These are phyloP conservation scores for Mycogone perniciosa DNA, from an alignment of 2,329 filamentous ascomycete species.

Conservation along the genomic window DNA sequence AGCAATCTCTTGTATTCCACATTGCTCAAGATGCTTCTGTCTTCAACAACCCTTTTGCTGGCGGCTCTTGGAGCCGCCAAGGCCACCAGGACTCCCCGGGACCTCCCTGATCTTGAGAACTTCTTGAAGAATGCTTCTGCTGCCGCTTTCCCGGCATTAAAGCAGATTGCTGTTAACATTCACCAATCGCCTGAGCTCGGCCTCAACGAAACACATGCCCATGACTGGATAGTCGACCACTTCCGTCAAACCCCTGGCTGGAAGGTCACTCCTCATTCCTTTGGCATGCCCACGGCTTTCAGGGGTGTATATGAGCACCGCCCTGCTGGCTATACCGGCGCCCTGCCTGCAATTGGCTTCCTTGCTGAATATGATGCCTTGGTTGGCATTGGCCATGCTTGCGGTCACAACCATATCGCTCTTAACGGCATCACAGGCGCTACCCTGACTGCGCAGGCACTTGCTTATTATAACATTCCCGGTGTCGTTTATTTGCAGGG, in stretches of 20 bases:
- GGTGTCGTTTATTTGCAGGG: conserved; percentile 13
- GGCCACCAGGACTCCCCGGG: neutral
- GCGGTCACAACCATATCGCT: conserved; percentile 16
- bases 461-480: conserved; percentile 13
- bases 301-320: conserved; percentile 12
- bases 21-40: too few species aligned
- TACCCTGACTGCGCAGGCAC: conserved; percentile 10
- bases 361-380: conserved; percentile 17
- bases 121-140: conserved; percentile 9
- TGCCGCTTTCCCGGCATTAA: conserved; percentile 10
- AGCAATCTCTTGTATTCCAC: too few species aligned
- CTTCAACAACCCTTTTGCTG: too few species aligned
- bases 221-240: conserved; percentile 15
- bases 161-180: conserved; percentile 13
- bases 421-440: conserved; percentile 14
- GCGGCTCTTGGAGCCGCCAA: too few species aligned
- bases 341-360: conserved; percentile 12
- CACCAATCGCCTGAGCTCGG: conserved; percentile 15
- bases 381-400: conserved; percentile 14
- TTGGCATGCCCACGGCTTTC: conserved; percentile 13
- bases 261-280: conserved; percentile 8
- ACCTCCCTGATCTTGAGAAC: neutral
- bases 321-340: conserved; percentile 2
- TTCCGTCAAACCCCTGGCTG: conserved; percentile 11
- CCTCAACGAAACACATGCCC: conserved; percentile 13